Conservation (phyloP, 768 basidiomycete genomes). For the Favolaschia claudopus region DNA sequence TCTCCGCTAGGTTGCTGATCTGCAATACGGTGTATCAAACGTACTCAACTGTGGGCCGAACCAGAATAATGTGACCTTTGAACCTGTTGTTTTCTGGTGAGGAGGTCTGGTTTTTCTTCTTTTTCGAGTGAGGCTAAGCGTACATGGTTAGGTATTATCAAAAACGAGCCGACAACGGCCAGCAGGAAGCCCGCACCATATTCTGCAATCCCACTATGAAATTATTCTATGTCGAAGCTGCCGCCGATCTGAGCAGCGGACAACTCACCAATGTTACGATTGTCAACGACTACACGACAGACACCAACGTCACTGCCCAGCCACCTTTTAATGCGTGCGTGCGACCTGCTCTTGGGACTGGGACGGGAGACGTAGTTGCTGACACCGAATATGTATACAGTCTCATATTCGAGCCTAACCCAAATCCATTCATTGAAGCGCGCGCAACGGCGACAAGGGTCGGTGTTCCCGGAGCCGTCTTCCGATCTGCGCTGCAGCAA, state of each 20-base stretch:
- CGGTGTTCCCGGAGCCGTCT: constrained; percentile 70
- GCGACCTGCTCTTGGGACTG: no score
- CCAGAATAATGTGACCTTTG: constrained; percentile 35
- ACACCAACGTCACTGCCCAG: constrained; percentile 20
- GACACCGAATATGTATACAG: constrained; percentile 33
- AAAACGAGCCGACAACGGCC: constrained; percentile 21
- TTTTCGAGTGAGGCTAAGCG: not conserved
- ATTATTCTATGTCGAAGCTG: constrained; percentile 41
- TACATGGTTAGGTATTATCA: constrained; percentile 41
- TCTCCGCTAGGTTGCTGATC: constrained; percentile 29
- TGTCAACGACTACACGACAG: constrained; percentile 7
- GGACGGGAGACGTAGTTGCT: no score
- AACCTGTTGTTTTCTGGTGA: constrained; percentile 57
- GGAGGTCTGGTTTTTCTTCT: not conserved
- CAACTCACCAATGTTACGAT: constrained; percentile 7
- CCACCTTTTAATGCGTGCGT: constrained; percentile 26
- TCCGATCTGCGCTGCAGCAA: constrained; percentile 54
- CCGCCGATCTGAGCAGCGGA: constrained; percentile 41
- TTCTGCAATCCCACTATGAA: constrained; percentile 51
- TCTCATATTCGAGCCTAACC: constrained; percentile 48
- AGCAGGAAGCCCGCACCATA: constrained; percentile 40
- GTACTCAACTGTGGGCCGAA: constrained; percentile 38
- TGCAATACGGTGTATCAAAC: constrained; percentile 47
- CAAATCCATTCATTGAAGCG: constrained; percentile 56
- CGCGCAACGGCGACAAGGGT: constrained; percentile 56